phyloP scores from a whole-genome alignment of 164 flowering plant species.

The Annona cherimola region DNA sequence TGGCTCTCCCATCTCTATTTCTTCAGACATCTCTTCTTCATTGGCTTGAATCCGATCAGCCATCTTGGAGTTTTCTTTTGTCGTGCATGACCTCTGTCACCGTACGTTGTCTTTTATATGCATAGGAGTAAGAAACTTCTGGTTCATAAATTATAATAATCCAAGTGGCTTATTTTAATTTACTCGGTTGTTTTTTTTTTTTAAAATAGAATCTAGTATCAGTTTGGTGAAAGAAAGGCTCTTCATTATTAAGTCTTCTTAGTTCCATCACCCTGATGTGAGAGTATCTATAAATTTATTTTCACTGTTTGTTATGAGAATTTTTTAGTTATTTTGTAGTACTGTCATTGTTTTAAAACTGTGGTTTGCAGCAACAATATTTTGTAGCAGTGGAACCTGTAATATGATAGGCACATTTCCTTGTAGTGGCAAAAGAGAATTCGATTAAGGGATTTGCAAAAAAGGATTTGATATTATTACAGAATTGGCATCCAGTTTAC shows the following conservation, averaged over 20 bases:
- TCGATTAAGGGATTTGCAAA: no score
- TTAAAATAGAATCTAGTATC: not conserved
- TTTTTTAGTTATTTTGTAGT: not conserved
- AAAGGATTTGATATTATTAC: no score
- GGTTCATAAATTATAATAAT: not conserved
- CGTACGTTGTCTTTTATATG: conserved; percentile 6
- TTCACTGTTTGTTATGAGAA: not conserved
- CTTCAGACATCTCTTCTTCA: conserved; percentile 6
- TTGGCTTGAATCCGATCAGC: conserved; percentile 3
- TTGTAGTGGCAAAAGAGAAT: not conserved
- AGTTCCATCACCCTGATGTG: not conserved
- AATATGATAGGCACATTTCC: not conserved
- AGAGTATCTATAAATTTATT: not conserved
- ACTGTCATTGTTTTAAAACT: not conserved
- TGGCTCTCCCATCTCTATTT: conserved; percentile 1
- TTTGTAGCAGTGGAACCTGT: not conserved
- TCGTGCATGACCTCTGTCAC: not conserved
- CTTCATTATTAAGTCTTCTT: not conserved
- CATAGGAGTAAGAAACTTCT: not conserved
- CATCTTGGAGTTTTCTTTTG: conserved; percentile 3
- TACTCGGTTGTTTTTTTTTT: not conserved
- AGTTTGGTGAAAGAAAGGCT: not conserved
- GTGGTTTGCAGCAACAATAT: not conserved
- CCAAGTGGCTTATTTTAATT: not conserved
- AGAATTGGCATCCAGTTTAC: no score